Evolutionary conservation across 2,329 filamentous ascomycete species (phyloP), one percentile per base, ranked within the genome.

Genomic region (Fusarium setosum): DNA sequence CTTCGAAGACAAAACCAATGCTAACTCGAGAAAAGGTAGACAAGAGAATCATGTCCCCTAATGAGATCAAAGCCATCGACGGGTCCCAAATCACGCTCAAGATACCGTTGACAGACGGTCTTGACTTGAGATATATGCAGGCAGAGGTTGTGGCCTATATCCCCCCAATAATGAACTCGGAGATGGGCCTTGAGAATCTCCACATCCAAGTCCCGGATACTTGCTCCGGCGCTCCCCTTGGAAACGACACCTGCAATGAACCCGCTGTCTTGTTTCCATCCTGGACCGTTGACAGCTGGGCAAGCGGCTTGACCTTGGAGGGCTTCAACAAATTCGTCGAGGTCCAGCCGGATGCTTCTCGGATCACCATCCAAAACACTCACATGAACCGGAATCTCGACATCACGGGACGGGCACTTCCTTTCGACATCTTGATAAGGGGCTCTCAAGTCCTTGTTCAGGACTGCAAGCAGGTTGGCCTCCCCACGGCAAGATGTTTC

Each of bases 281-380:
- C 0, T 72, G 69, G 69, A 65, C 69, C 1, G 59, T 63, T 1
- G 69, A 72, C 4, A 72, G 69, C 29, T 72, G 59, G 58, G 60
- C 38, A 2, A 58, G 63, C 9, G 55, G 42, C 0, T n/a, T 72
- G 1, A 52, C 12, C 4, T 37, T 72, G 18, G 60, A 48, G 4
- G 63, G 65, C 6, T 72, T 72, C 41, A 72, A 72, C n/a, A 40
- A 49, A 2, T 68, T 65, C 23, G 49, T 72, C 6, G 56, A 69
- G 1, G 23, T 71, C 3, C 38, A 57, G 13, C 17, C 29, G 4
- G 29, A 72, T 24, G 59, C 69, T 6, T 15, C 55, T 11, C 63
- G 67, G 0, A 69, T 72, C 8, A 72, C 67, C 1, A 55, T 72
- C 1, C 55, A 71, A n/a, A 44, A 57, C 0, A 29, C 18, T 1